Base-by-base conservation (phyloP, 768 basidiomycete genomes). In the Leccinum incarnatum region DNA sequence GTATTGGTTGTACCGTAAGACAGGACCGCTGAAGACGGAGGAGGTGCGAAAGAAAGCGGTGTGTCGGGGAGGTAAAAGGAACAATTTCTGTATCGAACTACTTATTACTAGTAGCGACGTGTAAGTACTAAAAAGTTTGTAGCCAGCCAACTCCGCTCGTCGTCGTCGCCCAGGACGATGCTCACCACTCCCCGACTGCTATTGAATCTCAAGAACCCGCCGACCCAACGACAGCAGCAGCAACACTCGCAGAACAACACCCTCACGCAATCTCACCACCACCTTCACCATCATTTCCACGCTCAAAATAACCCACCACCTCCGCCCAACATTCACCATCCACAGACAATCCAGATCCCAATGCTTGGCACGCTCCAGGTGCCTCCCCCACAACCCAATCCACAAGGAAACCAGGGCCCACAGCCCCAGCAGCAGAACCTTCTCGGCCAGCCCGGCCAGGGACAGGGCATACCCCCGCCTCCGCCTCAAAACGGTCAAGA, bases 401-500 rank as follows among this genome's bases (percentile, higher is more conserved):
- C 63, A 9, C 75, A 72, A 56, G 65, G 64, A 62, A 69, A 68
- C 37, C 77, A 77, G 54, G 76, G 74, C 34, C 75, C 73, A 55
- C 77, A 73, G 14, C 83, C 81, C 62, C 84, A 85, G 64, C 85
- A 88, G 60, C 84, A 79, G 40, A 76, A 77, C 50, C 77, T 77
- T 53, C 81, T 79, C 56, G 82, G 81, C 47, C 85, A 85, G 59
- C 80, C 77, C 42, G 79, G 76, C 53, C 81, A 82, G 61, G 79
- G 78, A 62, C 78, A 81, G 65, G 74, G 77, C 58, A 84, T 88
- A 55, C 88, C 86, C 5, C 86, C 86, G 8, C 89, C 88, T 17
- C 87, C 87, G 36, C 90, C 90, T 15, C 89, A 89, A 76, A 92
- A 88, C 69, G 90, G 90, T 62, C 91, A 93, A 73, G 94, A 96